Evolutionary conservation across 257 asterid species (phyloP), one percentile per base, ranked within the genome.

Genomic region (Ligustrum vulgare): DNA sequence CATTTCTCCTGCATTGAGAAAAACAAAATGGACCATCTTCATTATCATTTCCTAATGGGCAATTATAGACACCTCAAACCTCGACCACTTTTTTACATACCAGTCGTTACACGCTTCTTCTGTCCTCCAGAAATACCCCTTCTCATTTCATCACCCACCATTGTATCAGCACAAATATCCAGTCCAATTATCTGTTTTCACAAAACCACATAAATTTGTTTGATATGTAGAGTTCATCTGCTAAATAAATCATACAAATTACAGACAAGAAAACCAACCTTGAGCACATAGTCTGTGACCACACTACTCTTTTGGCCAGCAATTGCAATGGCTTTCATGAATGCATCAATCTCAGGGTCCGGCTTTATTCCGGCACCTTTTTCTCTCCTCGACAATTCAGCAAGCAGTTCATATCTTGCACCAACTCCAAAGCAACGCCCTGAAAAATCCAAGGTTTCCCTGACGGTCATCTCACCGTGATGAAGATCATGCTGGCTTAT

Each of bases 81-180:
- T 58, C 32, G 6, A 58, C 33, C 10, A 3, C 32, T 20, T 4
- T 35, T 78, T 63, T 37, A 69, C 77, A 33, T 82, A 89, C 94
- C 92, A 41, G 89, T 86, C 3, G 94, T 89, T 60, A 89, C 89
- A 8, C 92, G 89, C 81, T 87, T 89, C 84, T 87, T 89, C 77
- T 89, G 92, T 37, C 94, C 94, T 10, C 94, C 94, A 1, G 92
- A 89, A 1, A 89, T 89, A 58, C 94, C 94, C 72, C 92, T 82
- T 78, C 92, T 85, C 94, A 89, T 87, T 67, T 86, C 94, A 77
- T 89, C 91, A 2, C 92, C 94, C 25, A 87, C 92, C 91, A 89
- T 80, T 70, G 89, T 87, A 79, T 89, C 94, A 79, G 91, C 82
- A 74, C 94, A 89, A 16, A 89, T 86, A 77, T 89, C 92, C 79